Conservation (phyloP, 768 basidiomycete genomes). For the Sarcodon aspratus region DNA sequence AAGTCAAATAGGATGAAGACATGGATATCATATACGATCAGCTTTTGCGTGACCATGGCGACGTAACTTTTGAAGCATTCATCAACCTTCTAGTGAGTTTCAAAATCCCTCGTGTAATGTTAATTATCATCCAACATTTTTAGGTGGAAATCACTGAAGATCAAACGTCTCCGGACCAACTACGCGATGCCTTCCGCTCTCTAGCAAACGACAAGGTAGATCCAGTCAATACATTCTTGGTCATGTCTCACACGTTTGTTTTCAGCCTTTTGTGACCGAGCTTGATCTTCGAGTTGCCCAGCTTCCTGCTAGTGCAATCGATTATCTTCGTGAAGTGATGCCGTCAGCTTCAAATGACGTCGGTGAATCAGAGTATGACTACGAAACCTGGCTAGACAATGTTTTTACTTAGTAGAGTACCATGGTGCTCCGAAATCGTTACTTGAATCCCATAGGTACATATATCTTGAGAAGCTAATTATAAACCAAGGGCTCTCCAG, state of each 20-base stretch:
- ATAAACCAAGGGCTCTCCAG: no score
- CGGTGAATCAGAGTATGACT: slow-evolving; percentile 67
- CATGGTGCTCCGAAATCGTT: not conserved
- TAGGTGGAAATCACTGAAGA: slow-evolving; percentile 96
- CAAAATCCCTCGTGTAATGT: not conserved
- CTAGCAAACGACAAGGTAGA: slow-evolving; percentile 83
- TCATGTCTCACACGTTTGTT: slow-evolving; percentile 1
- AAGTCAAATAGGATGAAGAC: slow-evolving; percentile 59
- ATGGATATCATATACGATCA: slow-evolving; percentile 77
- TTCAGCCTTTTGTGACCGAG: slow-evolving; percentile 86
- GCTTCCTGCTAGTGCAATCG: slow-evolving; percentile 62
- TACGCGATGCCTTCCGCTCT: slow-evolving; percentile 87
- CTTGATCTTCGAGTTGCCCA: slow-evolving; percentile 80
- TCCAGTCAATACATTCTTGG: not conserved
- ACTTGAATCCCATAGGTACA: no score
- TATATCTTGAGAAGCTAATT: no score
- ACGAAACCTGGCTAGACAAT: slow-evolving; percentile 71
- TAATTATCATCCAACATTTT: not conserved
- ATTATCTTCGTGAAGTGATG: slow-evolving; percentile 78
- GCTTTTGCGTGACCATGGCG: slow-evolving; percentile 70
- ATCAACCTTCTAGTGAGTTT: slow-evolving; percentile 75
- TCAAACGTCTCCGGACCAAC: slow-evolving; percentile 84
- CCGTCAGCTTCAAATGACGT: slow-evolving; percentile 40
- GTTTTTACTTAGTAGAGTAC: slow-evolving; percentile 45
- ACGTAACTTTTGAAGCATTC: slow-evolving; percentile 88